Evolutionary conservation across 2,329 filamentous ascomycete species (phyloP).

Genomic region (Shiraia sp.): DNA sequence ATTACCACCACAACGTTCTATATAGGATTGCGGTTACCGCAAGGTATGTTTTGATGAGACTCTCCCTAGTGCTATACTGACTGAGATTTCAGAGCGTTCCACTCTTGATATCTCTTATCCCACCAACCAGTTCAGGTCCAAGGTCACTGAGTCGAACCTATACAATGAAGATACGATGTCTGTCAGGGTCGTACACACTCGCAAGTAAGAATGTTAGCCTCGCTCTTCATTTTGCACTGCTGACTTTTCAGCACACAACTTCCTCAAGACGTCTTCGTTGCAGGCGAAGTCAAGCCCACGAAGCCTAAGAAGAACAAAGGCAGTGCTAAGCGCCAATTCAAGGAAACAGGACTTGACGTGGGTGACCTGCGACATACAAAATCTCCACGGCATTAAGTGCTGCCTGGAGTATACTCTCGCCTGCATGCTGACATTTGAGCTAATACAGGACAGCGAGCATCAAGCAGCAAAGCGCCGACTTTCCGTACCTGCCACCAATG

Average conservation of each 20-base stretch:
- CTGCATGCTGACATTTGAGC: slow-evolving; percentile 39
- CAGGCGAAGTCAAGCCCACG: slow-evolving; percentile 65
- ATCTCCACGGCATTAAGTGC: slow-evolving; percentile 17
- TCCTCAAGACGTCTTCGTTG: slow-evolving; percentile 84
- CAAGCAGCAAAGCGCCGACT: slow-evolving; percentile 38
- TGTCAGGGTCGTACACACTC: slow-evolving; percentile 79
- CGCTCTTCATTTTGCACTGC: slow-evolving; percentile 1
- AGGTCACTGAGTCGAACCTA: slow-evolving; percentile 74
- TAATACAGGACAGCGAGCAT: slow-evolving; percentile 44
- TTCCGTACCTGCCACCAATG: slow-evolving; percentile 33
- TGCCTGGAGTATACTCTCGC: slow-evolving; percentile 23
- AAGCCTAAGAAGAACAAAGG: slow-evolving; percentile 51
- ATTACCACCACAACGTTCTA: slow-evolving; percentile 94
- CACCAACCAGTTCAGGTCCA: slow-evolving; percentile 83
- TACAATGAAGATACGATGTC: slow-evolving; percentile 77
- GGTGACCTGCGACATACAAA: slow-evolving; percentile 35
- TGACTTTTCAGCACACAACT: slow-evolving; percentile 70
- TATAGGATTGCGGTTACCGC: slow-evolving; percentile 79
- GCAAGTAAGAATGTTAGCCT: slow-evolving; percentile 67
- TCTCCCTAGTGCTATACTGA: slow-evolving; percentile 6
- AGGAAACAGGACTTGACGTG: slow-evolving; percentile 53
- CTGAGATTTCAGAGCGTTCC: slow-evolving; percentile 54
- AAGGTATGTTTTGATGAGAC: slow-evolving; percentile 60
- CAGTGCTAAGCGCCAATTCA: slow-evolving; percentile 48
- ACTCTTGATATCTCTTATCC: slow-evolving; percentile 79